These are phyloP conservation scores for Reticulascus tulasneorum DNA, from an alignment of 2,329 filamentous ascomycete genomes.

Conservation along the genomic window DNA sequence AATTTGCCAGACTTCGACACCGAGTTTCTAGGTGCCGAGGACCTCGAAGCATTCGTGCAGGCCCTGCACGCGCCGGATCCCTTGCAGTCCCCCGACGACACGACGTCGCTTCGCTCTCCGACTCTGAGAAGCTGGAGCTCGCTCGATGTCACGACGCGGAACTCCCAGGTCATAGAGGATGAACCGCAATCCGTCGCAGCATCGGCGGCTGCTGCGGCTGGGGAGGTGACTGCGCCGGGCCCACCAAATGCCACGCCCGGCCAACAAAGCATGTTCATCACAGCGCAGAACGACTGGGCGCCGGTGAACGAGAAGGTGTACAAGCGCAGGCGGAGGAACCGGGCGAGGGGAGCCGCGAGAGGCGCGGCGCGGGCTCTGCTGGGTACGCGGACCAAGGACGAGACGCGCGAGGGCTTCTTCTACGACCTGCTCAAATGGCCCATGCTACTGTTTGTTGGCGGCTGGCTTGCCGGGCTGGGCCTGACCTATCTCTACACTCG, in stretches of 20 bases:
- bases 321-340: conserved; percentile 34
- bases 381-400: conserved; percentile 69
- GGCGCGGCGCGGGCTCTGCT: conserved; percentile 36
- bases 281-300: conserved; percentile 93
- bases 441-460: conserved; percentile 71
- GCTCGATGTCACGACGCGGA: conserved; percentile 37
- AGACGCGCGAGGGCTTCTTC: conserved; percentile 89
- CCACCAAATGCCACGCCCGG: conserved; percentile 16
- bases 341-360: conserved; percentile 31
- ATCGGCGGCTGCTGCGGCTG: conserved; percentile 33
- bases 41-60: conserved; percentile 73
- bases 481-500: conserved; percentile 75
- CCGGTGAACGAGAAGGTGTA: conserved; percentile 72
- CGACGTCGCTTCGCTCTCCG: conserved; percentile 35
- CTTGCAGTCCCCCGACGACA: conserved; percentile 58
- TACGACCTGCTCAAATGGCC: conserved; percentile 92
- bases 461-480: conserved; percentile 74
- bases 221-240: conserved; percentile 23
- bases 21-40: conserved; percentile 70
- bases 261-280: conserved; percentile 61
- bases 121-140: conserved; percentile 35
- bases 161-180: conserved; percentile 26
- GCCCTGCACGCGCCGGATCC: conserved; percentile 80
- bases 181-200: conserved; percentile 31
- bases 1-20: conserved; percentile 74